Conservation (phyloP, 2,329 filamentous ascomycete genomes). For the Camptophora hylomeconis region DNA sequence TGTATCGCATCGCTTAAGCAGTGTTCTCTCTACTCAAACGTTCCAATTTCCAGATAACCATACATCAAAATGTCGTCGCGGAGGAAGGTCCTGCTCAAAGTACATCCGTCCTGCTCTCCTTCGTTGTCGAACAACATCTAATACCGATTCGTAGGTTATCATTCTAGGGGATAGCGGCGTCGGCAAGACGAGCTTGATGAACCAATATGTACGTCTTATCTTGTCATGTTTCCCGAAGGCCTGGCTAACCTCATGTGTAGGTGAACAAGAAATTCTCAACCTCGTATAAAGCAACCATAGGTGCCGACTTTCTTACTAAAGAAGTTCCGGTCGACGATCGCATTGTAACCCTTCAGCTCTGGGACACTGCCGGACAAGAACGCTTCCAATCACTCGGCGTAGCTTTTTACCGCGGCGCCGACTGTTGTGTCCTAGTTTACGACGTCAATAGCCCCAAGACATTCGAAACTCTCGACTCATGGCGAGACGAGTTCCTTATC, state of each 20-base stretch:
- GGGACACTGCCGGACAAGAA: constrained; percentile 96
- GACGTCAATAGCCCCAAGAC: constrained; percentile 99
- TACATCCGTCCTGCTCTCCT: constrained; percentile 28
- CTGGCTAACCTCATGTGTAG: constrained; percentile 34
- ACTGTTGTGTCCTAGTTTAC: constrained; percentile 96
- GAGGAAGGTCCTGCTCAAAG: constrained; percentile 88
- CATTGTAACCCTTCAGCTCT: constrained; percentile 98
- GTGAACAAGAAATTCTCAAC: constrained; percentile 99
- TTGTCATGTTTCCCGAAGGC: constrained; percentile 1
- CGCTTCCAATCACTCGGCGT: constrained; percentile 95
- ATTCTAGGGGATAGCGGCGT: constrained; percentile 98
- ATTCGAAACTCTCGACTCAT: constrained; percentile 95
- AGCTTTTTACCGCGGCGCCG: constrained; percentile 91
- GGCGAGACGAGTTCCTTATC: constrained; percentile 96
- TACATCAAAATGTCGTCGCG: constrained; percentile 54
- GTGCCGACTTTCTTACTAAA: constrained; percentile 94
- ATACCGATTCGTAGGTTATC: constrained; percentile 57
- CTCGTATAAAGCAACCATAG: constrained; percentile 98
- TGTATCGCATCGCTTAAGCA: too few relatives aligned
- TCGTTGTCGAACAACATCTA: constrained; percentile 4
- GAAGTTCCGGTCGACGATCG: constrained; percentile 95
- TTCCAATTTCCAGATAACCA: too few relatives aligned
- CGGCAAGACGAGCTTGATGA: constrained; percentile 99
- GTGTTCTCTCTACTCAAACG: too few relatives aligned
- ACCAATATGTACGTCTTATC: constrained; percentile 81